phyloP scores from a whole-genome alignment of 345 rosid species.

The Alliaria petiolata region DNA sequence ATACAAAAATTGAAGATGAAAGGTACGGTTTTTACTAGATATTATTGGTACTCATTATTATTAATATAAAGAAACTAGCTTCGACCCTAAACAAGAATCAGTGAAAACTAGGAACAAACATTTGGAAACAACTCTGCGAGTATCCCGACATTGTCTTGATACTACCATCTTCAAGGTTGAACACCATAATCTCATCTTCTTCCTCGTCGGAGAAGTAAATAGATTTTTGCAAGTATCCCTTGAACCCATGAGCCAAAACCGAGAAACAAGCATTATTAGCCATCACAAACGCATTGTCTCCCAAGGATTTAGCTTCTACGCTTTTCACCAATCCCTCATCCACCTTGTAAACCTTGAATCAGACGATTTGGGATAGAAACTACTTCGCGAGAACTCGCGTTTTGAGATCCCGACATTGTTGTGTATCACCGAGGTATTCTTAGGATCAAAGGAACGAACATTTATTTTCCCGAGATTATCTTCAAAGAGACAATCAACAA shows the following conservation, averaged over 20 bases:
- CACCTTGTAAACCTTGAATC: constrained; percentile 35
- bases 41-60: background rate
- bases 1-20: background rate
- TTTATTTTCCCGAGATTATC: background rate
- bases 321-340: constrained; percentile 27
- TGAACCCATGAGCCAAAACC: constrained; percentile 13
- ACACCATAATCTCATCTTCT: background rate
- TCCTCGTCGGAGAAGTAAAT: constrained; percentile 2
- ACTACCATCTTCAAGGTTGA: background rate
- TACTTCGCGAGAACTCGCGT: fast-evolving
- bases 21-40: background rate
- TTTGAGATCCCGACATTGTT: background rate
- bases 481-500: background rate
- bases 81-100: background rate
- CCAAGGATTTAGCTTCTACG: constrained; percentile 24
- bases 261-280: constrained; percentile 25
- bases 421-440: background rate
- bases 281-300: constrained; percentile 18
- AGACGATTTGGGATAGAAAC: background rate
- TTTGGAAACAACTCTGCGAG: background rate
- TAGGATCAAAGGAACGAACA: no score
- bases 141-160: background rate
- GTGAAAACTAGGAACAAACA: constrained; percentile 7
- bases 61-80: background rate
- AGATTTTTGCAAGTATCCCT: background rate